Percentiles rank a stretch among this genome's conserved stretches.
Evolutionary conservation across 2,329 filamentous ascomycete genomes (phyloP).

Genomic region (Microascus cirrosus): DNA sequence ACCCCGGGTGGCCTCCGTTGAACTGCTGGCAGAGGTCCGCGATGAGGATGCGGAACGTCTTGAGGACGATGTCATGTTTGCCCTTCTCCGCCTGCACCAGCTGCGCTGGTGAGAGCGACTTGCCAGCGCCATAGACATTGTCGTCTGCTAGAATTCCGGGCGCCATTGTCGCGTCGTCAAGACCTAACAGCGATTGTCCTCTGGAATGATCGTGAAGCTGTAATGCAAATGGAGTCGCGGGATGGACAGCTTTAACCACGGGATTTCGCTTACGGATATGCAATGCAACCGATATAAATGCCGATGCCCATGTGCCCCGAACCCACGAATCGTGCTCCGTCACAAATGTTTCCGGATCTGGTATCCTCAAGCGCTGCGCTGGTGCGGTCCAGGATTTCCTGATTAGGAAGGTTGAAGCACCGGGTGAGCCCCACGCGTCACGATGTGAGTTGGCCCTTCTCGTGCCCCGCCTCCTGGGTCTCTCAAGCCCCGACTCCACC

Average conservation of each 20-base stretch:
- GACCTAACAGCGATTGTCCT: neutral
- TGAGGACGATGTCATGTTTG: constrained; percentile 36
- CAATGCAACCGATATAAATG: neutral
- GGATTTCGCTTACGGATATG: neutral
- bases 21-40: constrained; percentile 62
- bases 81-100: constrained; percentile 1
- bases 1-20: constrained; percentile 58
- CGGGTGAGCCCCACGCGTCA: neutral
- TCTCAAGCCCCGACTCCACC: too few species aligned
- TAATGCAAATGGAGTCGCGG: neutral
- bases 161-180: neutral
- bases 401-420: neutral
- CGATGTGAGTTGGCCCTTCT: neutral
- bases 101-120: neutral
- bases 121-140: neutral
- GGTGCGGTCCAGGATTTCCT: neutral
- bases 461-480: neutral
- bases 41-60: constrained; percentile 50
- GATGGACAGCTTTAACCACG: neutral
- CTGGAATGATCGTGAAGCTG: neutral
- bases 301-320: neutral
- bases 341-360: neutral
- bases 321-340: neutral
- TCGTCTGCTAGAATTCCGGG: neutral
- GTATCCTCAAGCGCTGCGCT: neutral